A percentile compares a stretch with the other conserved stretches of the same genome.
phyloP scores from a whole-genome alignment of 495 filamentous ascomycete genomes.

The Lasiosphaeria ovina region DNA sequence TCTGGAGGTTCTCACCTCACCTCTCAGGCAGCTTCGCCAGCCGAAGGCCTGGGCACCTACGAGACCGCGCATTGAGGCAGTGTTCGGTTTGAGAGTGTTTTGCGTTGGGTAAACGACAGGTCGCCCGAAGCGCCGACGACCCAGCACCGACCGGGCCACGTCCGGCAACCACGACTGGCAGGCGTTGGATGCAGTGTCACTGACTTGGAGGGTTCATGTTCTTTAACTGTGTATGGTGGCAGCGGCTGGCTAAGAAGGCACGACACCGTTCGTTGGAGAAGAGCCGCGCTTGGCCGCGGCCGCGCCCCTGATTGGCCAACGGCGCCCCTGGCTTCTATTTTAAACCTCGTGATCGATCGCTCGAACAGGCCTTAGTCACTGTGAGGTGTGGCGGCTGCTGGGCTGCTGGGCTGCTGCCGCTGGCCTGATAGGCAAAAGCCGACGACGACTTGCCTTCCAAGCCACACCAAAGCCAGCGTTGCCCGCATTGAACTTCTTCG shows the following conservation, averaged over 20 bases:
- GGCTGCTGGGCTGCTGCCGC: not conserved
- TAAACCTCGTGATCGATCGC: slow-evolving; percentile 8
- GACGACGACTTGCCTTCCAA: no score
- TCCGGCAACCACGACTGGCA: slow-evolving; percentile 16
- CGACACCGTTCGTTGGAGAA: slow-evolving; percentile 18
- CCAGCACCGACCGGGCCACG: not conserved
- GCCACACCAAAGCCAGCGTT: no score
- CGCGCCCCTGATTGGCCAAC: slow-evolving; percentile 25
- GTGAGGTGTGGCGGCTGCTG: not conserved
- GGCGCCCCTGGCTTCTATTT: slow-evolving; percentile 21
- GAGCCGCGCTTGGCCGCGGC: slow-evolving; percentile 7
- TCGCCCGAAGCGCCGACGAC: slow-evolving; percentile 22
- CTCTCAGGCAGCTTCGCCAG: not conserved
- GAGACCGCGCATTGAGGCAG: slow-evolving; percentile 24
- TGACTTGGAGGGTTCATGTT: slow-evolving; percentile 7
- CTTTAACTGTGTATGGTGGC: no score
- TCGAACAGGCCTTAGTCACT: not conserved
- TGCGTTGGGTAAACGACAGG: slow-evolving; percentile 26
- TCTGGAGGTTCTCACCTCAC: not conserved
- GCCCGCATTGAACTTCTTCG: no score
- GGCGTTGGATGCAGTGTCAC: not conserved
- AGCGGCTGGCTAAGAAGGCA: slow-evolving; percentile 5
- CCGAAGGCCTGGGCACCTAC: not conserved
- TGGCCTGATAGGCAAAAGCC: no score
- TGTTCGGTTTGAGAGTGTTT: slow-evolving; percentile 23